These are phyloP conservation scores for Ceratocystis variospora DNA, from an alignment of 2,329 filamentous ascomycete species.

Conservation along the genomic window DNA sequence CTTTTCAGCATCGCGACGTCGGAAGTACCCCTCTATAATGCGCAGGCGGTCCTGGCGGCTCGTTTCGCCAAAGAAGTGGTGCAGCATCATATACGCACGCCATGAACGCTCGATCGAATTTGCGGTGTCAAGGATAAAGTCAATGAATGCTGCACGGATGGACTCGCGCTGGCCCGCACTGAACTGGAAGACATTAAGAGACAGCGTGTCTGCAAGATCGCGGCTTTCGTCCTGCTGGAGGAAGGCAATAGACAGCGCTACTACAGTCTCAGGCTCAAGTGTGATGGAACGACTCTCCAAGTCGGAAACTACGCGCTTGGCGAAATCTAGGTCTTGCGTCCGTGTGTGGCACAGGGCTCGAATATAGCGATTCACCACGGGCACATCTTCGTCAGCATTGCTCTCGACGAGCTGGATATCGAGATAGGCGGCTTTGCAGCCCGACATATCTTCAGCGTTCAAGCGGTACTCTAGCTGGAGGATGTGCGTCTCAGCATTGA, in stretches of 20 bases:
- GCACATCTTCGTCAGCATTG: conserved; percentile 44
- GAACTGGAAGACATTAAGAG: conserved; percentile 57
- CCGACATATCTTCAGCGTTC: conserved; percentile 56
- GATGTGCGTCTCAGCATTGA: conserved; percentile 56
- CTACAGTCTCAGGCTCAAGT: conserved; percentile 61
- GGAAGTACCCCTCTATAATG: conserved; percentile 74
- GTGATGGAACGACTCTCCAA: conserved; percentile 55
- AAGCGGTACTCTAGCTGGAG: conserved; percentile 65
- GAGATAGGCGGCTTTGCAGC: conserved; percentile 52
- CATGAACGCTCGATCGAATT: conserved; percentile 51
- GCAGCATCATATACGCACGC: conserved; percentile 52
- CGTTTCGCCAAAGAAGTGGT: conserved; percentile 52
- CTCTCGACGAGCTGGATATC: conserved; percentile 40
- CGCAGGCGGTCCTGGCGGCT: conserved; percentile 49
- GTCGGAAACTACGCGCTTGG: conserved; percentile 59
- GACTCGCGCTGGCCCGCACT: conserved; percentile 53
- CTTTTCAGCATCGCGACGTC: conserved; percentile 66
- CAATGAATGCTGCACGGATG: conserved; percentile 52
- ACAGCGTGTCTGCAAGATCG: conserved; percentile 71
- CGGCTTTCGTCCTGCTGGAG: conserved; percentile 61
- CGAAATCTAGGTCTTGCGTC: conserved; percentile 51
- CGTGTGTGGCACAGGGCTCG: conserved; percentile 49
- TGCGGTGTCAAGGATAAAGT: conserved; percentile 49
- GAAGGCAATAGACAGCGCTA: conserved; percentile 58
- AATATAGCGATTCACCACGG: conserved; percentile 57